Evolutionary conservation across 2,329 filamentous ascomycete genomes (phyloP), one percentile per base, ranked within the genome.

Genomic region (Emmonsiellopsis sp.): DNA sequence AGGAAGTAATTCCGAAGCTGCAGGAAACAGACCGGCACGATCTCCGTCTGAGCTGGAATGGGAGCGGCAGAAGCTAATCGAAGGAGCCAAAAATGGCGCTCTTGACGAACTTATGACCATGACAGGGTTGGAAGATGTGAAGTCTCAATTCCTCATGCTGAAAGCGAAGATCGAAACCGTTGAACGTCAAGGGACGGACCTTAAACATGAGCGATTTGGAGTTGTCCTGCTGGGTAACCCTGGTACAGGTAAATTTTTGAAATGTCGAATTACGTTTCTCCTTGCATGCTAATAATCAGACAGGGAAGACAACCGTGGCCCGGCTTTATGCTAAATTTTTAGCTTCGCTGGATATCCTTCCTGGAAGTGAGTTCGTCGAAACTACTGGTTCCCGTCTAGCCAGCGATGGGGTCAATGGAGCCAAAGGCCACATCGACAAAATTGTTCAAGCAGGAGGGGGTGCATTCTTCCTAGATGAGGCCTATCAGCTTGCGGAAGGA

Each of bases 391-490:
- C 86, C 0, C 74, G 76, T 13, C 74, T 92, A 0, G 81, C 85
- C 0, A 80, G 80, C 46, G 74, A 77, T 0, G 86, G 85, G 0
- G 77, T 88, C 0, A 52, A 69, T 0, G 80, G 75, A 0, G 81
- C 77, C 57, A 76, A 86, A 60, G 74, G 76, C 10, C 66, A 83
- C 0, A 68, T 87, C 5, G 73, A 84, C 2, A 59, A 72, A 0
- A 74, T 91, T 0, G 64, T 81, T 3, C 72, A 82, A 32, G 58
- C 67, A 0, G 82, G 80, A 0, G 87, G 86, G 0, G 87, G 87
- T 0, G 83, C 83, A 0, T 61, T 88, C 1, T 91, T 92, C 62
- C 84, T 92, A 21, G 87, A 92, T 55, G 87, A 92, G 64, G 86
- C 87, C 0, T 90, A 92, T 61, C 86, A 91, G 57, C 72, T 92